Conservation (phyloP, 257 asterid species). For the Linderniella brevidens region DNA sequence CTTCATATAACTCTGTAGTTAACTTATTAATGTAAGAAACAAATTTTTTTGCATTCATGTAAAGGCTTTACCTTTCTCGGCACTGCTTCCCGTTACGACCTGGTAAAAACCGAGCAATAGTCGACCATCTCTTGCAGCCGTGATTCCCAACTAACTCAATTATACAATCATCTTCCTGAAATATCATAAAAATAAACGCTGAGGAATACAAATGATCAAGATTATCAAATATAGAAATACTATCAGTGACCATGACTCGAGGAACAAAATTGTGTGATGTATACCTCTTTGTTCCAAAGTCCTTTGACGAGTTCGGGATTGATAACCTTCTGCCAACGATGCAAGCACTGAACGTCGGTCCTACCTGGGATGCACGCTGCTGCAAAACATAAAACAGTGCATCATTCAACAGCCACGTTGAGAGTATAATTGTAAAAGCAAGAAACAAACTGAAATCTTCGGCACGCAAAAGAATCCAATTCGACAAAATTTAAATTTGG, state of each 20-base stretch:
- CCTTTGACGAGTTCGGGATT: constrained; percentile 73
- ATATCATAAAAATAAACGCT: constrained; percentile 11
- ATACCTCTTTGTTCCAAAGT: constrained; percentile 80
- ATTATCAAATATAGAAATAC: too few relatives aligned
- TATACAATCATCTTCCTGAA: constrained; percentile 64
- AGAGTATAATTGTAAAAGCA: constrained; percentile 6
- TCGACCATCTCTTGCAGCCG: constrained; percentile 60
- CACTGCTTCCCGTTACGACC: constrained; percentile 95
- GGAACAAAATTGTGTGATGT: background rate
- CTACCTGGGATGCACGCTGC: constrained; percentile 60
- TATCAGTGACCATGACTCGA: background rate
- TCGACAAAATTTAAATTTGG: too few relatives aligned
- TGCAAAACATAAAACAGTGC: constrained; percentile 23
- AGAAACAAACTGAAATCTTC: too few relatives aligned
- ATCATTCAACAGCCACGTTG: constrained; percentile 2
- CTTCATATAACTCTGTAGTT: too few relatives aligned
- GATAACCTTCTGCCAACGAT: constrained; percentile 87
- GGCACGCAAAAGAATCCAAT: too few relatives aligned
- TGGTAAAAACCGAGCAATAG: constrained; percentile 41
- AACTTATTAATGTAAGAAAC: background rate
- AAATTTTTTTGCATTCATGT: background rate
- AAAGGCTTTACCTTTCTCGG: constrained; percentile 52
- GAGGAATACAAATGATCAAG: constrained; percentile 7
- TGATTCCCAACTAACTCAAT: constrained; percentile 38
- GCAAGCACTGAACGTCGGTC: constrained; percentile 78